Base-by-base conservation (phyloP, 805 yeast species). In the Ogataea angusta region DNA sequence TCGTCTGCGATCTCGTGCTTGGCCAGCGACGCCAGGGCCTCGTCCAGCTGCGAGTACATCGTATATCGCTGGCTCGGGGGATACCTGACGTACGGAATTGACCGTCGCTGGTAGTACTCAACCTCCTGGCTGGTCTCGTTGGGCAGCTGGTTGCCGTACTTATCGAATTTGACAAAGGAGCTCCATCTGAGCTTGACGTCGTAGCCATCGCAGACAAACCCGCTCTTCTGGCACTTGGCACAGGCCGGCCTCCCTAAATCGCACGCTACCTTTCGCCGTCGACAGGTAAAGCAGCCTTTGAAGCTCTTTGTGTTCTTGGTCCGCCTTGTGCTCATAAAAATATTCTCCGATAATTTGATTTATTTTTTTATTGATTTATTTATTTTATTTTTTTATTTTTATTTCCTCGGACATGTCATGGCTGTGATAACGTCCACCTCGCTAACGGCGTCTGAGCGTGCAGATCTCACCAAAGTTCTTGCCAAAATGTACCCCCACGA, bases 231-330 rank as follows among this genome's bases (percentile, higher is more conserved):
- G 60, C 96, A 89, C 42, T 85, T 72, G n/a, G 62, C 57, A 62
- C 96, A 89, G 10, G 64, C 57, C 0, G 96, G 96, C 48, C 72
- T 73, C 12, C 70, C 67, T 41, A 84, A 66, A 57, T 87, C 95
- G 61, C 96, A 89, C 43, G 85, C 80, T 34, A 88, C 81, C 60
- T 87, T 85, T 32, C 96, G 63, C 12, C 81, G 67, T 31, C 96
- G 71, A 54, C 96, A 88, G 0, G 95, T 85, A 69, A 86, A 86
- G 57, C 96, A 89, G 1, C 96, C 96, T 0, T 85, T 80, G 56
- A 86, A 88, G 0, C 93, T 80, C 57, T 88, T 89, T 7, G 76
- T 74, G 43, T 80, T 64, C 46, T 63, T 69, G 13, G 23, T 38
- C 18, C 38, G 40, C 45, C 36, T 33, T 28, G 14, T 10, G 38